Base-by-base conservation (phyloP, 2,329 filamentous ascomycete genomes). In the Cadophora sp. region DNA sequence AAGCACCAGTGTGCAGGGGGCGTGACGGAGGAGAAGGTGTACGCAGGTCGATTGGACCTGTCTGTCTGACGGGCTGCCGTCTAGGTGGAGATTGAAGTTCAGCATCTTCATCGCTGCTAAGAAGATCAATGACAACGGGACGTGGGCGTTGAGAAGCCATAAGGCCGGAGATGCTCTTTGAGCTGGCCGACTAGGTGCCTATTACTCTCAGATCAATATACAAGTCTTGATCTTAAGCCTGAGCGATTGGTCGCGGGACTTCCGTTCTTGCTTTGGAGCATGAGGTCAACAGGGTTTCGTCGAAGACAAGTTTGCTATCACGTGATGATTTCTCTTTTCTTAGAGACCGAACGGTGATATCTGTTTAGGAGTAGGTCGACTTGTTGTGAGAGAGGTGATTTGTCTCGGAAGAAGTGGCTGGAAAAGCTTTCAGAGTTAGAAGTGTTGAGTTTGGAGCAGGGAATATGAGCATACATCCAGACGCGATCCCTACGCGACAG, bases 61-160 rank as follows among this genome's bases (percentile, higher is more conserved):
- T 22, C 19, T 48, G 43, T 11, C 19, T 48, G 19, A 22, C 4
- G 11, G n/a, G 43, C 8, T 3, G 19, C 22, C 43, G 43, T 48
- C 19, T 6, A 8, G 19, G n/a, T 22, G 19, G 43, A 48, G 43
- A n/a, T 48, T 19, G 43, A 48, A 48, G 34, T 1, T 27, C 56
- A 6, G 43, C 56, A 58, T 58, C 31, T 1, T 59, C 56, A 59
- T 55, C 51, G 27, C 56, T 59, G 12, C 31, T 40, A 43, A 59
- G 56, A n/a, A 55, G 51, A 31, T 59, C 56, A n/a, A 59, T 24
- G 22, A 40, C 14, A 22, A 43, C 11, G 12, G 9, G n/a, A 59
- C n/a, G 34, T 59, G 31, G 34, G n/a, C 34, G 56, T 40, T 37
- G 31, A 43, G 22, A 19, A 9, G 56, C 56, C 56, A 59, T 59